Evolutionary conservation across 2,329 filamentous ascomycete genomes (phyloP), one percentile per base, ranked within the genome.

Genomic region (Hypoxylon rubiginosum): DNA sequence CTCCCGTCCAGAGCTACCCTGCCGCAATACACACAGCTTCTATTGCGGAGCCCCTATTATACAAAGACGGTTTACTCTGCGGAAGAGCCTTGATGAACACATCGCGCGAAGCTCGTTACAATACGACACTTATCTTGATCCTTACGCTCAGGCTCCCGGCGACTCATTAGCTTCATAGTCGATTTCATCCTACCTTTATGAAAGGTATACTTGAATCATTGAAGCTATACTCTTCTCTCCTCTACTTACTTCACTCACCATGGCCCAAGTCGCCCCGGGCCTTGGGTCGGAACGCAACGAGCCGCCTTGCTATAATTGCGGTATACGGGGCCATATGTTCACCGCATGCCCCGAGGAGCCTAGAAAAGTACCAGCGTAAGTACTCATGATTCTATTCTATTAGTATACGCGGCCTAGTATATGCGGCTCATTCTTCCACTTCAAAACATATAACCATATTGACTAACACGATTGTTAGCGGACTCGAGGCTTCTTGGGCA

Each of bases 281-380:
- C 71, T 71, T 55, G 72, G 72, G 63, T 63, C 73, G 36, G 67
- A 66, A n/a, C 71, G 66, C 34, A 73, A 74, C 55, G 74, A 76
- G 19, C 73, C 64, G 15, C 71, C 72, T 11, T 78, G 76, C 54
- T 77, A 78, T 46, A 78, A 78, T 55, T 78, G 76, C 68, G 76
- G 76, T 43, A 68, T 76, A 66, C 72, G 69, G 50, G 76, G 76
- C 19, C 76, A 78, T 64, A 64, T 76, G 63, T 76, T 77, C 58
- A 74, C 70, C 34, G 75, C 76, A 50, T 78, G 76, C 54, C 75
- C 76, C 9, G 75, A 78, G 58, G 75, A 76, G 36, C 72, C 75
- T 46, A 62, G 76, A 54, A 71, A 73, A 53, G 67, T 76, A n/a
- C 76, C 76, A 51, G 76, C 75, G 76, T 78, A 74, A 74, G 76